These are phyloP conservation scores for Elsinoe necatrix DNA, from an alignment of 2,329 filamentous ascomycete genomes.

Conservation along the genomic window DNA sequence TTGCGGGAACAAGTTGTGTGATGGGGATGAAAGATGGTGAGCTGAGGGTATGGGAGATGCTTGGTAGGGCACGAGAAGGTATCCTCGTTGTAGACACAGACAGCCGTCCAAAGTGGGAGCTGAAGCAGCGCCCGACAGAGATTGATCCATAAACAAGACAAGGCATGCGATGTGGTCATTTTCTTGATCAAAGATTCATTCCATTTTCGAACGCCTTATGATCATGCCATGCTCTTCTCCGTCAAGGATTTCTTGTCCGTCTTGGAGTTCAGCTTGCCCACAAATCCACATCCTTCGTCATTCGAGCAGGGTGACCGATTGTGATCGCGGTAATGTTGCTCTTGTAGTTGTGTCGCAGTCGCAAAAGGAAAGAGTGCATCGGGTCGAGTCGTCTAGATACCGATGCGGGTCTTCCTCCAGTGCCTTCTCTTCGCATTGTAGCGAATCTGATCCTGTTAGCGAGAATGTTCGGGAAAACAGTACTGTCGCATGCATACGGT, in stretches of 20 bases:
- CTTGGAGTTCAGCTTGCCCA: neutral
- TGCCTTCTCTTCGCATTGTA: conserved; percentile 99
- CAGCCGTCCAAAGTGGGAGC: conserved; percentile 20
- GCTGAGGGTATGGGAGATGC: conserved; percentile 59
- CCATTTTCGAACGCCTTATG: conserved; percentile 9
- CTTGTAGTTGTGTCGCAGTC: neutral
- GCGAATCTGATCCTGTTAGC: conserved; percentile 50
- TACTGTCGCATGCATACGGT: conserved; percentile 54
- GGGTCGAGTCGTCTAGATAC: conserved; percentile 68
- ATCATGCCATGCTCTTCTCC: conserved; percentile 13
- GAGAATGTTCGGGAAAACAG: conserved; percentile 17
- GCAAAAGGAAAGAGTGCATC: neutral
- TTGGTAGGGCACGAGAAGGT: conserved; percentile 62
- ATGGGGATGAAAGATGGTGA: conserved; percentile 57
- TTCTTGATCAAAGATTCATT: conserved; percentile 12
- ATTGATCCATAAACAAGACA: neutral
- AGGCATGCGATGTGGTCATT: neutral
- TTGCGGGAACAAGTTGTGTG: conserved; percentile 66
- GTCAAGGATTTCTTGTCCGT: neutral
- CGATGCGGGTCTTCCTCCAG: conserved; percentile 99
- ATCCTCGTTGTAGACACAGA: conserved; percentile 59
- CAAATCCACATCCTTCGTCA: neutral
- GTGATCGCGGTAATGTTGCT: neutral
- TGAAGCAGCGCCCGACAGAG: conserved; percentile 8
- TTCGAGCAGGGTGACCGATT: neutral